Percentiles rank a stretch among this genome's conserved stretches.
phyloP scores from a whole-genome alignment of 2,329 filamentous ascomycete species.

The Gremmenia infestans region DNA sequence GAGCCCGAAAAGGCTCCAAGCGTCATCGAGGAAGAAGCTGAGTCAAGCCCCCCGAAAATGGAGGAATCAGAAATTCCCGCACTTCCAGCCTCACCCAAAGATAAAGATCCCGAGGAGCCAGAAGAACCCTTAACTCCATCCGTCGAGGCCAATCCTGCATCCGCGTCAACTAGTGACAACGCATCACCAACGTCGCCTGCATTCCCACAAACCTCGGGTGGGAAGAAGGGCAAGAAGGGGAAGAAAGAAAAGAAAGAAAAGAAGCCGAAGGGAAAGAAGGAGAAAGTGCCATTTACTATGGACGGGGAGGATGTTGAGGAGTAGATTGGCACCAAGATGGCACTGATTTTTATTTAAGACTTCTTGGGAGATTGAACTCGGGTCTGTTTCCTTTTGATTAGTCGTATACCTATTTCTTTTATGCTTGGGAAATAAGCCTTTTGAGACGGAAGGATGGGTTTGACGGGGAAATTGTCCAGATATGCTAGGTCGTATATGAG shows the following conservation, averaged over 20 bases:
- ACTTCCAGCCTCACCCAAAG: background rate
- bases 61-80: background rate
- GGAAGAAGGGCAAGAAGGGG: constrained; percentile 16
- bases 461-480: too few species aligned
- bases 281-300: constrained; percentile 9
- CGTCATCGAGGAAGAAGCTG: background rate
- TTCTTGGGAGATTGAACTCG: too few species aligned
- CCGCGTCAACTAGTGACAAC: constrained; percentile 2
- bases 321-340: background rate
- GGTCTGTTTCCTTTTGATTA: too few species aligned
- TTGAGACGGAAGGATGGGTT: too few species aligned
- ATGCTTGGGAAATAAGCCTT: too few species aligned
- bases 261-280: constrained; percentile 12
- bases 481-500: too few species aligned
- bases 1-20: background rate
- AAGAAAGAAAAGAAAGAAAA: constrained; percentile 15
- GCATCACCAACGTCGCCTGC: constrained; percentile 5
- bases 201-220: constrained; percentile 2
- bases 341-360: too few species aligned
- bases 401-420: too few species aligned
- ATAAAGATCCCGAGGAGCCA: background rate
- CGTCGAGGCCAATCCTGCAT: background rate
- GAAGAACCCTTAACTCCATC: background rate
- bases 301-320: constrained; percentile 11
- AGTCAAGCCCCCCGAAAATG: background rate